Conservation (phyloP, 2,329 filamentous ascomycete species). For the Aureobasidium uvarum region DNA sequence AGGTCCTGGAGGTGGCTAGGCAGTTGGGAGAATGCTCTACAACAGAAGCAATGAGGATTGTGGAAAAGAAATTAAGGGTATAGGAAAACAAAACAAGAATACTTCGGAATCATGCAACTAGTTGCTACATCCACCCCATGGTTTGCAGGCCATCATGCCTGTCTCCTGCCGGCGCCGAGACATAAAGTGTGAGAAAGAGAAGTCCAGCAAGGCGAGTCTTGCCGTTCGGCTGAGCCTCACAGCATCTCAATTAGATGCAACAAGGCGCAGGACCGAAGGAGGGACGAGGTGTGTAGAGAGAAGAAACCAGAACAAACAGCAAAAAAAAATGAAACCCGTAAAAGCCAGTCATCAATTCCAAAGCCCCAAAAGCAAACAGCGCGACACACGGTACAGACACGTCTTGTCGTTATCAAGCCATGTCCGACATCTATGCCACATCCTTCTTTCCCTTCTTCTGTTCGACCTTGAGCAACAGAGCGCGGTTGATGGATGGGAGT, state of each 20-base stretch:
- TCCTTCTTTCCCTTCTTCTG: constrained; percentile 79
- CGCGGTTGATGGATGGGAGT: constrained; percentile 97
- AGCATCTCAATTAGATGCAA: not conserved
- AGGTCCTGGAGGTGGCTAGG: constrained; percentile 59
- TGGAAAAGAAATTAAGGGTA: constrained; percentile 13
- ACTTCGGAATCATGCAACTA: constrained; percentile 23
- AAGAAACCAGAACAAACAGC: constrained; percentile 14
- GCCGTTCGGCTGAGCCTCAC: not conserved
- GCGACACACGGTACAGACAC: not conserved
- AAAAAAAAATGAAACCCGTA: constrained; percentile 24
- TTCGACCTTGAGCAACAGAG: constrained; percentile 90
- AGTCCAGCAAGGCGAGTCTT: not conserved
- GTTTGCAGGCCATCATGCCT: constrained; percentile 9
- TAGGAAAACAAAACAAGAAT: constrained; percentile 20
- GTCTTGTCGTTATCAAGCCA: not conserved
- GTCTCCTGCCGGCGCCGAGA: constrained; percentile 23
- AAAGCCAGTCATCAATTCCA: constrained; percentile 26
- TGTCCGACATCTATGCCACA: constrained; percentile 1
- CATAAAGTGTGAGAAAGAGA: constrained; percentile 10
- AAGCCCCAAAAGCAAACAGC: constrained; percentile 5
- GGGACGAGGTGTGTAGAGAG: not conserved
- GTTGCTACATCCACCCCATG: constrained; percentile 22
- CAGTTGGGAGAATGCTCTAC: constrained; percentile 36
- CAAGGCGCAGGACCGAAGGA: not conserved
- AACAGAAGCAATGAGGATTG: constrained; percentile 19